These are phyloP conservation scores for Oidiodendron maius DNA, from an alignment of 495 filamentous ascomycete genomes.

Conservation along the genomic window DNA sequence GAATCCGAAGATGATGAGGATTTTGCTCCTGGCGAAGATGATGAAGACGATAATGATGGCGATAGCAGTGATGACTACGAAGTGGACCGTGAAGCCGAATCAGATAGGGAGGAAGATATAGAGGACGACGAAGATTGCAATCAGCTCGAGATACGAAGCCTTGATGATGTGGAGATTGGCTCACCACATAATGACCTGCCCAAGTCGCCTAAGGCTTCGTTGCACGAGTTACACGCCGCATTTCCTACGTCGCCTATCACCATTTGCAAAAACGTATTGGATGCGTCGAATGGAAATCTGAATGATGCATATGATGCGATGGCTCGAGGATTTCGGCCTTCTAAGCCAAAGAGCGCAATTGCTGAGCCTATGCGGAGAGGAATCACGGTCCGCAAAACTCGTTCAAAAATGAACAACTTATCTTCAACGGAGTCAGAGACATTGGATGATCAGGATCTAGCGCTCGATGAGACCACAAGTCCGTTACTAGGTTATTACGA, in stretches of 20 bases:
- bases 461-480: constrained; percentile 4
- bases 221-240: constrained; percentile 26
- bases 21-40: constrained; percentile 15
- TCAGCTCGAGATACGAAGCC: too few species aligned
- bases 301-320: constrained; percentile 17
- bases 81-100: background rate
- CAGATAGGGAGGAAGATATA: background rate
- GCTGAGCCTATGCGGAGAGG: constrained; percentile 4
- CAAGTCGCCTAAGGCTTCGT: too few species aligned
- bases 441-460: constrained; percentile 4
- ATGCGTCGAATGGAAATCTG: constrained; percentile 12
- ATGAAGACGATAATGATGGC: constrained; percentile 24
- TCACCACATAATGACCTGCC: too few species aligned
- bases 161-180: constrained; percentile 15
- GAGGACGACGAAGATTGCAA: background rate
- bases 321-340: constrained; percentile 12
- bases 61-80: constrained; percentile 13
- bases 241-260: constrained; percentile 21
- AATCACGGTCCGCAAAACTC: constrained; percentile 5
- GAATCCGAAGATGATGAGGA: constrained; percentile 26
- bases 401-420: constrained; percentile 6
- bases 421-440: constrained; percentile 4
- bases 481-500: constrained; percentile 30
- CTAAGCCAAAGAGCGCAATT: constrained; percentile 15
- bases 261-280: constrained; percentile 20